Conservation (phyloP, 345 rosid genomes). For the Dipteronia dyeriana region DNA sequence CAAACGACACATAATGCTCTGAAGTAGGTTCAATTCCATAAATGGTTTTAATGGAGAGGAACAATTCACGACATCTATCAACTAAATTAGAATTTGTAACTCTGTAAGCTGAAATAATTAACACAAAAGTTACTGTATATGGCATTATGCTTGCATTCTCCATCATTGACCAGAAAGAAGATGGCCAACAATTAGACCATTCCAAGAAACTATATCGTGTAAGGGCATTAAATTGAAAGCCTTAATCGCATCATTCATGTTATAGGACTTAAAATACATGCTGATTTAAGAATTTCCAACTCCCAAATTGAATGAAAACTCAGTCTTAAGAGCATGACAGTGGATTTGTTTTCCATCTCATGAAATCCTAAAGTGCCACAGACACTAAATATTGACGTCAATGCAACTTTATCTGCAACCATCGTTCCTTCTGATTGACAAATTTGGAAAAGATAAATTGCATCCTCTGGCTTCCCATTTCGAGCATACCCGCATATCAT, state of each 20-base stretch:
- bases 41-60: slow-evolving; percentile 55
- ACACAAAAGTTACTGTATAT: slow-evolving; percentile 51
- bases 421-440: slow-evolving; percentile 44
- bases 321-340: slow-evolving; percentile 57
- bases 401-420: slow-evolving; percentile 58
- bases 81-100: slow-evolving; percentile 52
- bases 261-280: slow-evolving; percentile 73
- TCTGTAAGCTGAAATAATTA: slow-evolving; percentile 58
- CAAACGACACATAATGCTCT: slow-evolving; percentile 65
- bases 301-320: slow-evolving; percentile 43
- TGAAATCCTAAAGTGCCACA: slow-evolving; percentile 77
- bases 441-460: slow-evolving; percentile 50
- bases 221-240: slow-evolving; percentile 48
- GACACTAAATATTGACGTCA: slow-evolving; percentile 54
- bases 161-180: slow-evolving; percentile 70
- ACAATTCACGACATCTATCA: slow-evolving; percentile 51
- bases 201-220: slow-evolving; percentile 73
- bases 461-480: slow-evolving; percentile 66
- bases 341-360: slow-evolving; percentile 70
- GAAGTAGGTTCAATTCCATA: slow-evolving; percentile 54
- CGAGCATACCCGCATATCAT: slow-evolving; percentile 75
- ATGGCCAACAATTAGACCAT: slow-evolving; percentile 66
- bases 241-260: slow-evolving; percentile 46
- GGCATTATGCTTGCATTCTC: slow-evolving; percentile 42
- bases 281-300: slow-evolving; percentile 72